Base-by-base conservation (phyloP, 192 early-diverging fungal species). In the Linnemannia elongata region DNA sequence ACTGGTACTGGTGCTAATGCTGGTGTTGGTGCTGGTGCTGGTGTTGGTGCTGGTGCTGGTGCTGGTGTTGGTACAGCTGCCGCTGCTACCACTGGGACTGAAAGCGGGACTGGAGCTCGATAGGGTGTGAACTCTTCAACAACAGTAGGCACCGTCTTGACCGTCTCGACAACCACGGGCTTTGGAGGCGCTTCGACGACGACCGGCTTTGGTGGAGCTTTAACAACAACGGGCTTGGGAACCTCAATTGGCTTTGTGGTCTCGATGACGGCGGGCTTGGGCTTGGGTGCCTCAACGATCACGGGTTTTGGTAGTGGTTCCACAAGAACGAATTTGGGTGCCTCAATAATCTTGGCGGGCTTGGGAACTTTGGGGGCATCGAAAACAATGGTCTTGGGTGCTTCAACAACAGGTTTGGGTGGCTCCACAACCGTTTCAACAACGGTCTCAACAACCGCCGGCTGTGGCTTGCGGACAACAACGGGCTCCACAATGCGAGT, bases 371-470 rank as follows among this genome's bases (percentile, higher is more conserved):
- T 49, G 47, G 47, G 47, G 20, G 42, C 20, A 30, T 52, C 76
- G 15, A 77, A 22, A 69, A 54, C 18, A 27, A 44, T 42, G 1
- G 44, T 30, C 69, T 36, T 52, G 35, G 20, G 30, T 1, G 47
- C 24, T 18, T 54, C 38, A 10, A 41, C 47, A 27, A 71, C 49
- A n/a, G n/a, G n/a, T 20, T 38, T 41, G n/a, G 27, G 69, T 7
- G 12, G 8, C 18, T n/a, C n/a, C n/a, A n/a, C n/a, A n/a, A n/a
- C n/a, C n/a, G n/a, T n/a, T 18, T 54, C 38, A 10, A 20, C 39
- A 12, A 63, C 75, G 3, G 76, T 18, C 42, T 68, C 76, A 69
- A 52, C 63, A 44, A 36, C 60, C 20, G 38, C 71, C 41, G 72
- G 42, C 72, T 73, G 33, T 12, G 71, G 38, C 7, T 57, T 52